Conservation (phyloP, 768 basidiomycete genomes). For the Leccinum variicolor region DNA sequence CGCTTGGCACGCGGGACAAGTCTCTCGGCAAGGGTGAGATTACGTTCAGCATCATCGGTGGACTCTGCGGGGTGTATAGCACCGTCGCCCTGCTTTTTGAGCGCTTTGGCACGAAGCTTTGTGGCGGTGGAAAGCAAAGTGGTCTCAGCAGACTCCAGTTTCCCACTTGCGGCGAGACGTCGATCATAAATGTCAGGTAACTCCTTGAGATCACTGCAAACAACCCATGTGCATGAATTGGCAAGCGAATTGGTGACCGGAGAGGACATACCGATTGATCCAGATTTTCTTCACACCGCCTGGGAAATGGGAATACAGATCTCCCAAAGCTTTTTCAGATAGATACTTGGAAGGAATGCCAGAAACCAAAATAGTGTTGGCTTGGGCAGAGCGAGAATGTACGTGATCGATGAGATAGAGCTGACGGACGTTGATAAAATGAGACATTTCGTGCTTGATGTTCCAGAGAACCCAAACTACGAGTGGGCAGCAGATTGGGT, state of each 20-base stretch:
- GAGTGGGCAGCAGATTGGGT: neutral
- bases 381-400: conserved; percentile 78
- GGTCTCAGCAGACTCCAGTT: conserved; percentile 87
- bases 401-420: conserved; percentile 70
- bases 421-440: conserved; percentile 80
- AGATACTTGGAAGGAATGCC: conserved; percentile 82
- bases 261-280: conserved; percentile 68
- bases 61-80: conserved; percentile 17
- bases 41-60: conserved; percentile 28
- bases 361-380: conserved; percentile 86
- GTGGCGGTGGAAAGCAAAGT: conserved; percentile 69
- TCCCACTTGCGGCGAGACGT: conserved; percentile 65
- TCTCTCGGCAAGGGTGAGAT: conserved; percentile 38
- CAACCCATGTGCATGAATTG: neutral
- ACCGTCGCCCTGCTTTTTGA: conserved; percentile 39
- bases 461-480: conserved; percentile 85
- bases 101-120: conserved; percentile 60
- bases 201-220: conserved; percentile 71
- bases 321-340: conserved; percentile 59
- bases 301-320: conserved; percentile 78
- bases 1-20: conserved; percentile 71
- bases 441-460: conserved; percentile 73
- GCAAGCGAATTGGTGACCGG: neutral
- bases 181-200: conserved; percentile 81
- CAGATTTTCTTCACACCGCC: conserved; percentile 90